phyloP scores from a whole-genome alignment of 176 grass and related monocot genomes.

The Triticum urartu region DNA sequence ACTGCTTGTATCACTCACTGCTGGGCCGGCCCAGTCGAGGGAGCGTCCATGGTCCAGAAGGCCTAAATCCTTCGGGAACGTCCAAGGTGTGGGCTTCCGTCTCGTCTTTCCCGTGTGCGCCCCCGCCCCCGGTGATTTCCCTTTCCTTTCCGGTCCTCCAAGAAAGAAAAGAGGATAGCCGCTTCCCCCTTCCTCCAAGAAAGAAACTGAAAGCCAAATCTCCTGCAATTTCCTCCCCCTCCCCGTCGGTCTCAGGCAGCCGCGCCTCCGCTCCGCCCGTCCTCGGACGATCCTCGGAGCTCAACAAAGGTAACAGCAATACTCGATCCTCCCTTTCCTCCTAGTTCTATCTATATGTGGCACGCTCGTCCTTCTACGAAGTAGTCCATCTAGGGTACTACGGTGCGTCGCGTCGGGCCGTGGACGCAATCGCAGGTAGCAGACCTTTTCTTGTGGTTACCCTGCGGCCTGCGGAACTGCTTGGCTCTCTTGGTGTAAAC shows the following conservation, averaged over 20 bases:
- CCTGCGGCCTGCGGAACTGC: background rate
- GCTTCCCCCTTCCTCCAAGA: background rate
- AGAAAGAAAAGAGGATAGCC: too few relatives aligned
- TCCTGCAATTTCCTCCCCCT: background rate
- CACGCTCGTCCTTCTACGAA: too few relatives aligned
- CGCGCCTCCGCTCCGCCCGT: background rate
- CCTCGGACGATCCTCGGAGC: background rate
- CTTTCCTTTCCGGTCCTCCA: too few relatives aligned
- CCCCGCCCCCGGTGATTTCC: background rate
- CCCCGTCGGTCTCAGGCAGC: background rate
- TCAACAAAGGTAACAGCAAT: background rate
- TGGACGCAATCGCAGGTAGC: background rate
- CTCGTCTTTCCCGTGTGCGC: background rate
- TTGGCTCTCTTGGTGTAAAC: background rate
- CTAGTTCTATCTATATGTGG: too few relatives aligned
- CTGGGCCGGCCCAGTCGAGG: too few relatives aligned
- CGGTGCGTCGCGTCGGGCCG: too few relatives aligned
- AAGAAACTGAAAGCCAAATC: background rate
- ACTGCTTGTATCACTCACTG: too few relatives aligned
- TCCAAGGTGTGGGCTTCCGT: background rate
- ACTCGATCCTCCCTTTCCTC: background rate
- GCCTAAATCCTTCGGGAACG: background rate
- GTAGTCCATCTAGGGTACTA: background rate
- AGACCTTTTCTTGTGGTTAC: background rate
- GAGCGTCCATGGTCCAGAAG: background rate